Evolutionary conservation across 164 flowering plant species (phyloP).

Genomic region (Magnolia officinalis): DNA sequence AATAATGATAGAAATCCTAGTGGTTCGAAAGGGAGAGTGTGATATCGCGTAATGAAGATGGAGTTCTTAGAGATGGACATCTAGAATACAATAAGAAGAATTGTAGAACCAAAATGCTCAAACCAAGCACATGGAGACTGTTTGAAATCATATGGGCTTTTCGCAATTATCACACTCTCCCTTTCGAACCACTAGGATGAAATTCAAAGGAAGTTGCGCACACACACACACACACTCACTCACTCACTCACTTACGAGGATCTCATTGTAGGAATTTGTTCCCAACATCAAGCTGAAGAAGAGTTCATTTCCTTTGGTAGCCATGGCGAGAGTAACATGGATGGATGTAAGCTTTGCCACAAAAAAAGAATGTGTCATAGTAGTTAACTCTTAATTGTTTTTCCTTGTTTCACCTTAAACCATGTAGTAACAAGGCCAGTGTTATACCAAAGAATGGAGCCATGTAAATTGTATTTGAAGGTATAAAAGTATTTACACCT

Average conservation of each 20-base stretch:
- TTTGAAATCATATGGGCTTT: neutral
- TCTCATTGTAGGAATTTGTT: neutral
- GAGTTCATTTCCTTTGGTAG: neutral
- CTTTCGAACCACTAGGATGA: neutral
- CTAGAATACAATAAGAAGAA: too few species aligned
- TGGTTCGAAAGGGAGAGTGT: too few species aligned
- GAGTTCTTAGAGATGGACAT: neutral
- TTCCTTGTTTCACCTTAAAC: too few species aligned
- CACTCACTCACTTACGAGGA: too few species aligned
- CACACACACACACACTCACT: too few species aligned
- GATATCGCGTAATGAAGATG: neutral
- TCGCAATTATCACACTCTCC: neutral
- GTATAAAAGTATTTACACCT: too few species aligned
- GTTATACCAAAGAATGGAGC: too few species aligned
- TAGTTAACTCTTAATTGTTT: too few species aligned
- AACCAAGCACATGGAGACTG: neutral
- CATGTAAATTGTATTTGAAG: too few species aligned
- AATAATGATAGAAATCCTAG: too few species aligned
- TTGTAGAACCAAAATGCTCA: neutral
- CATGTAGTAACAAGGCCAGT: too few species aligned
- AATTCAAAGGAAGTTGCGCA: neutral
- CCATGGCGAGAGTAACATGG: neutral
- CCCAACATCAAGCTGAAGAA: neutral
- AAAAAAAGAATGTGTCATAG: too few species aligned
- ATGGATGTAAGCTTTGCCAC: neutral